Conservation (phyloP, 768 basidiomycete species). For the Boletus pseudopeckii region DNA sequence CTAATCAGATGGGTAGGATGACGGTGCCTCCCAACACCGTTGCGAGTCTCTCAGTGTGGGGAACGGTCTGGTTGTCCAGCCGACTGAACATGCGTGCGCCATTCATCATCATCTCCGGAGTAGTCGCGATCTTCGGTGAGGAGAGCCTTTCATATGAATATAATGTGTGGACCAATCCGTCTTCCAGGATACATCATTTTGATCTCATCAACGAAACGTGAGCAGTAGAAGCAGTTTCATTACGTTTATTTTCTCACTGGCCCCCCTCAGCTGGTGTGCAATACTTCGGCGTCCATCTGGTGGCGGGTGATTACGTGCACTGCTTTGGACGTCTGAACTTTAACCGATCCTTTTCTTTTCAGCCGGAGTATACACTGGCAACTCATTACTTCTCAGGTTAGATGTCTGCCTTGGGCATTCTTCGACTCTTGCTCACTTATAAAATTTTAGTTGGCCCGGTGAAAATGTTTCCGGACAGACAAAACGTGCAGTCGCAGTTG, state of each 20-base stretch:
- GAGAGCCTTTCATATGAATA: not conserved
- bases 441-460: conserved; percentile 45
- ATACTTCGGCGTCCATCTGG: conserved; percentile 56
- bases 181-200: conserved; percentile 54
- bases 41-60: conserved; percentile 48
- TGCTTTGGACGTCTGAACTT: not conserved
- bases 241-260: not conserved
- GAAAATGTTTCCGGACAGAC: conserved; percentile 71
- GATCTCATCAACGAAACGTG: conserved; percentile 44
- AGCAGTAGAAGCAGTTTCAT: conserved; percentile 8
- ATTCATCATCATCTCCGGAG: conserved; percentile 50
- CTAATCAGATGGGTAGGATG: conserved; percentile 35
- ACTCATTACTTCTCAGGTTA: conserved; percentile 52
- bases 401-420: not conserved
- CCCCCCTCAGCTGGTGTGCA: conserved; percentile 43
- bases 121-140: conserved; percentile 51
- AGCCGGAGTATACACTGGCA: conserved; percentile 57
- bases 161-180: not conserved
- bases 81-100: conserved; percentile 44
- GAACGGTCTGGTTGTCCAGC: conserved; percentile 50
- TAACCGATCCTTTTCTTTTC: not conserved
- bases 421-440: not conserved
- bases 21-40: conserved; percentile 56
- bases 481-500: conserved; percentile 59
- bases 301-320: conserved; percentile 29